These are phyloP conservation scores for Mycena venus DNA, from an alignment of 768 basidiomycete species.

Conservation along the genomic window DNA sequence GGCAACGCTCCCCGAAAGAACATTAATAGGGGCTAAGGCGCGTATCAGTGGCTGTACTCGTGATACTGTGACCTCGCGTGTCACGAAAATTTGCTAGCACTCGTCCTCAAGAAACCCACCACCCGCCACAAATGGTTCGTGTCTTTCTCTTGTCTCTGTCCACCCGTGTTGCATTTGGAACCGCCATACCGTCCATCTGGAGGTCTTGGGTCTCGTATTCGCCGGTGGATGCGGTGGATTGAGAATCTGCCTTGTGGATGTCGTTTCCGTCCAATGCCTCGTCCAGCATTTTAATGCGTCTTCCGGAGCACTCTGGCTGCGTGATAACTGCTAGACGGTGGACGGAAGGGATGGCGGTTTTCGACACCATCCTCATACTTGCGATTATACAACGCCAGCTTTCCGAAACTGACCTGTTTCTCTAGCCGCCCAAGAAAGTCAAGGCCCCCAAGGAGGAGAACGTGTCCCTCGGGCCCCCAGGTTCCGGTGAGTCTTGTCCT, in stretches of 20 bases:
- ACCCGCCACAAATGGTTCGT: conserved; percentile 2
- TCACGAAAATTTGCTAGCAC: too few species aligned
- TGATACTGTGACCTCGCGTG: too few species aligned
- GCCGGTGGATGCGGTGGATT: conserved; percentile 59
- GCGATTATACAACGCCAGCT: too few species aligned
- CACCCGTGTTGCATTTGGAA: not conserved
- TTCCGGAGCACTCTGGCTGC: too few species aligned
- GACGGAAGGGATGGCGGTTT: too few species aligned
- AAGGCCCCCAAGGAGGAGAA: conserved; percentile 85
- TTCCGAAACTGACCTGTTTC: not conserved
- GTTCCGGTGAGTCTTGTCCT: conserved; percentile 87
- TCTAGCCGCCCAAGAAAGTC: conserved; percentile 86
- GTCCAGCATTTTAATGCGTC: not conserved
- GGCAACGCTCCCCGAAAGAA: too few species aligned
- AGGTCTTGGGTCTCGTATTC: not conserved
- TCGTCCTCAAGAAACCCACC: not conserved
- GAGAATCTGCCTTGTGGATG: conserved; percentile 64
- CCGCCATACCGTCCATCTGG: not conserved
- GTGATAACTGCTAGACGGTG: too few species aligned
- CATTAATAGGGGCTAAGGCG: too few species aligned
- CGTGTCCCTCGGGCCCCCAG: conserved; percentile 94
- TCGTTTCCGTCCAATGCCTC: conserved; percentile 22
- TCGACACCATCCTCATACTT: too few species aligned
- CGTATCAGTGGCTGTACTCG: too few species aligned
- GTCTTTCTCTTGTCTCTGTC: not conserved